A percentile compares a stretch with the other conserved stretches of the same genome.
phyloP scores from a whole-genome alignment of 2,329 filamentous ascomycete genomes.

The Elsinoe necatrix region DNA sequence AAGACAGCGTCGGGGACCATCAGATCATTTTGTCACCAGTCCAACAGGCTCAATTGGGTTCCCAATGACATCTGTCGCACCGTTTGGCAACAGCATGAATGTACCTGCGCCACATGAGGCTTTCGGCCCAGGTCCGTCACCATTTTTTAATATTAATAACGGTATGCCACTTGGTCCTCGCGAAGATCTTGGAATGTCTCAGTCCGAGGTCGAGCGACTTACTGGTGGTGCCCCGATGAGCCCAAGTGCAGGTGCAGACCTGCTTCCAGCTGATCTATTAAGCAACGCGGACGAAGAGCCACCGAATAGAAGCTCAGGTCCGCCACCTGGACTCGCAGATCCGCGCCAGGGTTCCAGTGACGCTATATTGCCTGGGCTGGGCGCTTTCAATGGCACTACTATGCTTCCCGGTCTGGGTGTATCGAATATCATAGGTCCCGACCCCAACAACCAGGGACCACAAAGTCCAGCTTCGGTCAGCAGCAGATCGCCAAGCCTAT shows the following conservation, averaged over 20 bases:
- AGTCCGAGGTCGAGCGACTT: constrained; percentile 54
- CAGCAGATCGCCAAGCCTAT: constrained; percentile 38
- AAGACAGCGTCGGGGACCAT: constrained; percentile 32
- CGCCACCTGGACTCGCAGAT: constrained; percentile 21
- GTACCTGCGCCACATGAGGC: constrained; percentile 42
- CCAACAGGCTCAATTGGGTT: constrained; percentile 33
- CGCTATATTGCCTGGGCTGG: constrained; percentile 28
- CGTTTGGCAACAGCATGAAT: constrained; percentile 40
- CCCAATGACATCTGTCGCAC: constrained; percentile 32
- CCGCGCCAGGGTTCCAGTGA: constrained; percentile 17
- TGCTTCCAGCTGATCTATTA: constrained; percentile 59
- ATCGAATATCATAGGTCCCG: constrained; percentile 15
- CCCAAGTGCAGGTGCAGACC: constrained; percentile 59
- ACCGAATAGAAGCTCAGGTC: constrained; percentile 5
- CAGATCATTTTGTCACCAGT: constrained; percentile 24
- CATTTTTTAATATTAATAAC: constrained; percentile 51
- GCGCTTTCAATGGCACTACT: constrained; percentile 20
- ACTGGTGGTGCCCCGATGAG: constrained; percentile 63
- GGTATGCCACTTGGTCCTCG: constrained; percentile 47
- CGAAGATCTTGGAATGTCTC: constrained; percentile 44
- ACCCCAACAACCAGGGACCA: constrained; percentile 26
- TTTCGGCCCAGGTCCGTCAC: constrained; percentile 40
- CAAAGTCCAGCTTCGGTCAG: constrained; percentile 36
- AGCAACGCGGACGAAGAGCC: constrained; percentile 26
- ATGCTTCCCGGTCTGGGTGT: constrained; percentile 13